A percentile compares a stretch with the other conserved stretches of the same genome.
Evolutionary conservation across 306 rosid genomes (phyloP).

Genomic region (Prunus armeniaca): DNA sequence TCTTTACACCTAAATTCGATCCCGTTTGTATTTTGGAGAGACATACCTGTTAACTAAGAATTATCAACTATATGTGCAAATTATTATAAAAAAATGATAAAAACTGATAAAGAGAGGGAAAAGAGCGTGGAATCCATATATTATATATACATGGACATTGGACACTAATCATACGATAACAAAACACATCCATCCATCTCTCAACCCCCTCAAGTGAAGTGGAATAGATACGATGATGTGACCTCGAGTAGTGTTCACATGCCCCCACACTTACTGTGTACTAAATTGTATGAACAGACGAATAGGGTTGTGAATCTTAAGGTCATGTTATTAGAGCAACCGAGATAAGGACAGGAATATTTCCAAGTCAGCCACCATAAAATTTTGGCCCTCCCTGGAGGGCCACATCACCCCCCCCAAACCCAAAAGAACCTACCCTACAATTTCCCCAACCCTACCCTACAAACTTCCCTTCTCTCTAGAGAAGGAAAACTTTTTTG

Average conservation of each 20-base stretch:
- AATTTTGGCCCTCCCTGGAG: neutral
- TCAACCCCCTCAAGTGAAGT: neutral
- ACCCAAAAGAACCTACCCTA: neutral
- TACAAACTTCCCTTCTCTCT: neutral
- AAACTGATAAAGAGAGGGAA: no score
- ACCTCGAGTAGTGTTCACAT: slow-evolving; percentile 18
- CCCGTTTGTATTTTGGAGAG: no score
- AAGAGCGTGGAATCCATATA: no score
- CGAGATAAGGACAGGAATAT: slow-evolving; percentile 5
- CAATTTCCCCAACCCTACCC: neutral
- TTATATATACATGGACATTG: neutral
- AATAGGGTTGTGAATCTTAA: neutral
- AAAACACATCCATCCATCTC: neutral
- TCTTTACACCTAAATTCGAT: no score
- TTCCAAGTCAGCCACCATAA: slow-evolving; percentile 9
- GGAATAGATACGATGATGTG: slow-evolving; percentile 30
- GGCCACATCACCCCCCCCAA: neutral
- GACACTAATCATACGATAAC: neutral
- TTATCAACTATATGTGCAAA: no score
- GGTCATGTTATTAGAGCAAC: neutral
- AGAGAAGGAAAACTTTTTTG: no score
- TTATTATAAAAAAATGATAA: no score
- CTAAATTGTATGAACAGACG: neutral
- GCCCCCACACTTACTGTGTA: slow-evolving; percentile 16
- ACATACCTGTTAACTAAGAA: no score